Conservation (phyloP, 225 moss, liverwort and hornwort genomes). For the Thuidium tamariscinum region DNA sequence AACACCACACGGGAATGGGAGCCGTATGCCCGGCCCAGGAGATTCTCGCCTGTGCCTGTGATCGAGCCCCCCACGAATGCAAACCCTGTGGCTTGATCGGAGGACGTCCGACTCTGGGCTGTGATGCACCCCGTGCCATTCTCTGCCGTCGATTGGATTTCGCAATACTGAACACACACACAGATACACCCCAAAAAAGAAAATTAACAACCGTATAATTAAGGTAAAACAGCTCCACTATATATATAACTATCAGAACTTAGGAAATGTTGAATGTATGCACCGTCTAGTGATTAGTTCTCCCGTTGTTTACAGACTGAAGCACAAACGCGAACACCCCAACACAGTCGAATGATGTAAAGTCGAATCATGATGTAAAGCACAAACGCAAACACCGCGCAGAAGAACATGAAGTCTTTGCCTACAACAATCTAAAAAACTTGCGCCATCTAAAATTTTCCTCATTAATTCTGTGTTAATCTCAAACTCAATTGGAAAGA, state of each 20-base stretch:
- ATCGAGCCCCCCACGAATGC: slow-evolving; percentile 36
- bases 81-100: slow-evolving; percentile 17
- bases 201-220: neutral
- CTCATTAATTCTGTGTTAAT: too few species aligned
- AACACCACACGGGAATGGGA: slow-evolving; percentile 36
- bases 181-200: neutral
- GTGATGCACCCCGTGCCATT: slow-evolving; percentile 30
- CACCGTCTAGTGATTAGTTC: too few species aligned
- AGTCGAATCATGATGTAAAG: too few species aligned
- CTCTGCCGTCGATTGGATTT: slow-evolving; percentile 20
- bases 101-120: slow-evolving; percentile 15
- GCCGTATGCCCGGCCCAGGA: slow-evolving; percentile 47
- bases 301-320: neutral
- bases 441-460: neutral
- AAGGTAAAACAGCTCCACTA: neutral
- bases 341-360: neutral
- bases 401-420: neutral
- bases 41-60: slow-evolving; percentile 16
- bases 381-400: neutral
- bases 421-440: neutral
- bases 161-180: slow-evolving; percentile 15
- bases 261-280: neutral
- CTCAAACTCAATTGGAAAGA: too few species aligned
- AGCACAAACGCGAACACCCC: neutral
- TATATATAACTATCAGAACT: too few species aligned